phyloP scores from a whole-genome alignment of 371 early-diverging fungal species.

The Thermomucor indicae-seudaticae region DNA sequence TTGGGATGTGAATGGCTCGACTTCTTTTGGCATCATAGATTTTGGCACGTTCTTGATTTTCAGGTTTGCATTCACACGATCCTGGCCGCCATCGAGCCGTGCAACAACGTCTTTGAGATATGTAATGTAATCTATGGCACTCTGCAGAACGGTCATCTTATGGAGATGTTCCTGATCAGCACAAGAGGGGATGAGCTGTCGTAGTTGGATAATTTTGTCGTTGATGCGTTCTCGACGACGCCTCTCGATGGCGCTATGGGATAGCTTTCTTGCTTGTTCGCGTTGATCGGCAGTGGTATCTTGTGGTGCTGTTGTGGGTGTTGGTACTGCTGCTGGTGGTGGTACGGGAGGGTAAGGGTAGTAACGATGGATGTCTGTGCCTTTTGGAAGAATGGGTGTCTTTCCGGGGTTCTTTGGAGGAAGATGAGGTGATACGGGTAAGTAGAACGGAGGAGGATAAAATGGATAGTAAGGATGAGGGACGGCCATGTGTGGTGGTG shows the following conservation, averaged over 20 bases:
- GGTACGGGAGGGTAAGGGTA: conserved; percentile 1
- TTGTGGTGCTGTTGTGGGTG: neutral
- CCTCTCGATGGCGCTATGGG: conserved; percentile 78
- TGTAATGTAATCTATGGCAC: conserved; percentile 70
- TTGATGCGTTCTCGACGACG: conserved; percentile 76
- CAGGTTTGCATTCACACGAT: conserved; percentile 12
- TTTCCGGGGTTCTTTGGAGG: conserved; percentile 1
- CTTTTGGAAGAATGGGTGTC: conserved; percentile 7
- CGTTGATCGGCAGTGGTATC: conserved; percentile 37
- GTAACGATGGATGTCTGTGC: neutral
- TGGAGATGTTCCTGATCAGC: conserved; percentile 65
- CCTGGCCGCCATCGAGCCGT: conserved; percentile 34
- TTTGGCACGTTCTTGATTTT: conserved; percentile 18
- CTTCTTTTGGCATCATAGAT: conserved; percentile 41
- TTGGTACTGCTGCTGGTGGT: neutral
- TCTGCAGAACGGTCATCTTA: conserved; percentile 71
- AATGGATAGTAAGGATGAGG: conserved; percentile 8
- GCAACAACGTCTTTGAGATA: conserved; percentile 48
- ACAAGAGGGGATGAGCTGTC: conserved; percentile 47
- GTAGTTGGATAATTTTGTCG: conserved; percentile 51
- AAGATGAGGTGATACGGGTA: conserved; percentile 7
- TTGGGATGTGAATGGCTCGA: conserved; percentile 39
- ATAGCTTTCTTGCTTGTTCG: conserved; percentile 62
- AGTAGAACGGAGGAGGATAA: conserved; percentile 11
- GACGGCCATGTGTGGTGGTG: neutral